Evolutionary conservation across 2,329 filamentous ascomycete genomes (phyloP), one percentile per base, ranked within the genome.

Genomic region (Bretziella fagacearum): DNA sequence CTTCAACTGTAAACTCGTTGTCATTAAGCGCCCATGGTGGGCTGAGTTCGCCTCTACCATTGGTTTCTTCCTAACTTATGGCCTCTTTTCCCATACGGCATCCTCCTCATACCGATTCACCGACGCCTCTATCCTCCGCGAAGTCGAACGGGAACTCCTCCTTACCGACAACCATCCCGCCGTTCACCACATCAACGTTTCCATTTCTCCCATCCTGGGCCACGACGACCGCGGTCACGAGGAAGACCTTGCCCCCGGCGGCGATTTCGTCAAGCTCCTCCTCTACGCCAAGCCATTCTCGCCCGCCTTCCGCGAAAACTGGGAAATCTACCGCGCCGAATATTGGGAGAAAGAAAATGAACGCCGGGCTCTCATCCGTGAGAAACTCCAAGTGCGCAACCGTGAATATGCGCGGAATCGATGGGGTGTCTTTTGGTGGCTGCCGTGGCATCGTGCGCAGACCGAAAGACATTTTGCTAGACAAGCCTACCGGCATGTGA

Each of bases 321-420:
- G 91, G 91, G 91, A 98, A 58, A 70, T 89, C 13, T 98, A 93
- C 62, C 74, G 91, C 46, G 79, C 81, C 27, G 87, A 95, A 51
- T 98, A 95, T 63, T 98, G 91, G 91, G 89, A 95, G 56, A 79
- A 79, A 52, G 91, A 98, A 61, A 98, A 98, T 58, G 85, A 93
- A 60, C 79, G 89, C 2, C 77, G 91, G 10, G 74, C 80, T 2
- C 65, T 82, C 49, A 66, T 95, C 20, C 73, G 84, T 35, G 58
- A 70, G 36, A 82, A 82, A 57, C 66, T 94, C 43, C 74, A 77
- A 52, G 71, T 77, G 44, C 72, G 74, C 26, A 79, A 87, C 55
- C 70, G 72, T 15, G 76, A 80, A 51, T 64, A 84, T 32, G 78
- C 80, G 10, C 77, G 74, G 56, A 68, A 78, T 55, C 69, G 79